Percentiles rank a stretch among this genome's conserved stretches.
These are phyloP conservation scores for Drechslerella coelobrocha DNA, from an alignment of 2,329 filamentous ascomycete genomes.

Conservation along the genomic window DNA sequence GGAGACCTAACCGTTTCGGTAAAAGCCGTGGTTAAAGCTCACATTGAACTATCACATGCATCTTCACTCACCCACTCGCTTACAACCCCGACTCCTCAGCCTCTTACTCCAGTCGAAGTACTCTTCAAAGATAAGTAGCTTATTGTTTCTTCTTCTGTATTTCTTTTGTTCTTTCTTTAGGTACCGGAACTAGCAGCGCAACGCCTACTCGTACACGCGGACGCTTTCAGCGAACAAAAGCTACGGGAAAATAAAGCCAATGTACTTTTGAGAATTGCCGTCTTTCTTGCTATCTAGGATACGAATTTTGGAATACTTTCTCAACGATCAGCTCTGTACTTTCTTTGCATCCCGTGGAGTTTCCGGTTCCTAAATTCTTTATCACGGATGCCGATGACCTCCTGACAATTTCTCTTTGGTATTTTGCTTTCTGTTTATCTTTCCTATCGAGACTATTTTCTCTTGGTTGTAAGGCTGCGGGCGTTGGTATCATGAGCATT, in stretches of 20 bases:
- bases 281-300: neutral
- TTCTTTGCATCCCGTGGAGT: neutral
- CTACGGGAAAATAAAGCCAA: slow-evolving; percentile 2
- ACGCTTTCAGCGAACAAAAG: slow-evolving; percentile 1
- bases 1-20: slow-evolving; percentile 7
- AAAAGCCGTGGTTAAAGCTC: slow-evolving; percentile 20
- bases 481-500: neutral
- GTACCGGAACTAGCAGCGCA: slow-evolving; percentile 9
- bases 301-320: neutral
- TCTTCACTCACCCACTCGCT: slow-evolving; percentile 11
- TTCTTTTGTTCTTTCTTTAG: slow-evolving; percentile 36
- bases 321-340: neutral
- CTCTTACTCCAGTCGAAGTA: slow-evolving; percentile 11
- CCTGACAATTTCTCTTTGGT: neutral
- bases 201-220: neutral
- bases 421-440: neutral
- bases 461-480: neutral
- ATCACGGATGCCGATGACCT: neutral
- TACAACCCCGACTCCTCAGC: slow-evolving; percentile 13
- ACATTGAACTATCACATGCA: slow-evolving; percentile 9
- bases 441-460: neutral
- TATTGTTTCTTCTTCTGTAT: slow-evolving; percentile 41
- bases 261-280: neutral
- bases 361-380: neutral
- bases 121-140: slow-evolving; percentile 47